Evolutionary conservation across 2,329 filamentous ascomycete genomes (phyloP), one percentile per base, ranked within the genome.

Genomic region (Fusarium goolgardi): DNA sequence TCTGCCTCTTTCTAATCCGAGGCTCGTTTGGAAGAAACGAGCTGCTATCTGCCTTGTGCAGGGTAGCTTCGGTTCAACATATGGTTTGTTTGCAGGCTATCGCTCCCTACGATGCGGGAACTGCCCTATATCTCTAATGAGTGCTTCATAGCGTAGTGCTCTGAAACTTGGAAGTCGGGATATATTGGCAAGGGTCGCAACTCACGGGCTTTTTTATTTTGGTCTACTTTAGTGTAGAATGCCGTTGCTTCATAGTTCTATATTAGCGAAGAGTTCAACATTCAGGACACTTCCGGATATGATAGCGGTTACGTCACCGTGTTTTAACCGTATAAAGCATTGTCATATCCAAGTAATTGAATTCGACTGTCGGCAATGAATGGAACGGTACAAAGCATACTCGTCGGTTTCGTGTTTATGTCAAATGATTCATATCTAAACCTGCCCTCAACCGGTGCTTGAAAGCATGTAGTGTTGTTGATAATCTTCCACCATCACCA

Each of bases 151-250:
- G 21, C 27, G 27, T 20, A 32, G 21, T n/a, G 47, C 18, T 34
- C 31, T 52, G 43, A 62, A 58, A 40, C 54, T 49, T 47, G 32
- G 25, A 40, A 43, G 39, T 35, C 58, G 59, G 59, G 59, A 63
- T 41, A 41, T 29, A 23, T n/a, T 40, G 41, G 20, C 63, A 65
- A 40, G 60, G 60, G 25, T 32, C 10, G 13, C 15, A 40, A 16
- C 25, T 53, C 55, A 39, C 40, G 13, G 20, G 54, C 37, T 37
- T 16, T 27, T 40, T 45, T 34, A 12, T 44, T 20, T 46, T n/a
- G 20, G 20, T 45, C 20, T 35, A 35, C 41, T 55, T 23, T 15
- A 15, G 21, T 25, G 15, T 25, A 10, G 13, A 41, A 21, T 16
- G 13, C 16, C 11, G 20, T 23, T 23, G 21, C 15, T 41, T 23